These are phyloP conservation scores for Aspergillus clavatus DNA, from an alignment of 2,329 filamentous ascomycete species.

Conservation along the genomic window DNA sequence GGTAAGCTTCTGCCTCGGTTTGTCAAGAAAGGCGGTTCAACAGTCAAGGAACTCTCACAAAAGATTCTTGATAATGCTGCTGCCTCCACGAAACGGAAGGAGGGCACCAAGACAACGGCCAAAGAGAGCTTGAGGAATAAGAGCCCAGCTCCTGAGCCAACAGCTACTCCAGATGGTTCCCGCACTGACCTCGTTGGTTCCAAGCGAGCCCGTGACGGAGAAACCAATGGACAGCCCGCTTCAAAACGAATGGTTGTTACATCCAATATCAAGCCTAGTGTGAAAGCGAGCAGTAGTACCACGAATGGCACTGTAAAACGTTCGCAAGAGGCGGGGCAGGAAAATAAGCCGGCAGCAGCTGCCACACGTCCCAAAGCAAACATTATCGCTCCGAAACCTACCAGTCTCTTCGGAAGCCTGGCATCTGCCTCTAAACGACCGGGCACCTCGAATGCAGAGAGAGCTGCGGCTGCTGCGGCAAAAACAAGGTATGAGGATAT, in stretches of 20 bases:
- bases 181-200: slow-evolving; percentile 26
- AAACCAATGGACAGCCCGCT: slow-evolving; percentile 30
- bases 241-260: slow-evolving; percentile 37
- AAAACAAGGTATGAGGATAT: slow-evolving; percentile 30
- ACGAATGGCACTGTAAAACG: slow-evolving; percentile 27
- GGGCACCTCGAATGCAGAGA: slow-evolving; percentile 47
- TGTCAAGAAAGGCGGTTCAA: slow-evolving; percentile 55
- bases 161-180: slow-evolving; percentile 11
- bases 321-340: slow-evolving; percentile 18
- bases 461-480: slow-evolving; percentile 38
- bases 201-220: slow-evolving; percentile 39
- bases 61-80: slow-evolving; percentile 49
- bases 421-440: slow-evolving; percentile 48
- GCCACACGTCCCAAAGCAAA: slow-evolving; percentile 34
- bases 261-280: slow-evolving; percentile 30
- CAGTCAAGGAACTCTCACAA: slow-evolving; percentile 52
- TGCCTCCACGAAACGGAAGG: slow-evolving; percentile 42
- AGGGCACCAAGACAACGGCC: slow-evolving; percentile 31
- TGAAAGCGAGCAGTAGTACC: slow-evolving; percentile 22
- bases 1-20: slow-evolving; percentile 54
- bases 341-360: slow-evolving; percentile 29
- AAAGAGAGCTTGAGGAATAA: slow-evolving; percentile 34
- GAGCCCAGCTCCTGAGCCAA: slow-evolving; percentile 7
- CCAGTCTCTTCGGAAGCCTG: slow-evolving; percentile 44
- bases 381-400: slow-evolving; percentile 40